Conservation (phyloP, 1,139 yeast genomes). For the Yamadazyma siamensis region DNA sequence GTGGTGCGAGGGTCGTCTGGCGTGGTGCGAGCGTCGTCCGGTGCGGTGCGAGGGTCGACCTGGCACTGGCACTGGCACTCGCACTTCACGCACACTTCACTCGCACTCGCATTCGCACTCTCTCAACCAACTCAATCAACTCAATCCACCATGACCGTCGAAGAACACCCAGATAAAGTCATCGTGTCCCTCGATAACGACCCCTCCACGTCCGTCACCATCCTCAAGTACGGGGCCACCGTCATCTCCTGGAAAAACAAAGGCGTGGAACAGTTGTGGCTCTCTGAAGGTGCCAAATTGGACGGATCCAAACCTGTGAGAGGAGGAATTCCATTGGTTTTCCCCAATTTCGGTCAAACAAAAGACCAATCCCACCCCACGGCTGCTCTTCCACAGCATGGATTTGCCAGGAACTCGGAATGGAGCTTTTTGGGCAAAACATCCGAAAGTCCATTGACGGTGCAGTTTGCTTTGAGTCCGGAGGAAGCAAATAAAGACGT, state of each 20-base stretch:
- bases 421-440: conserved; percentile 95
- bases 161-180: conserved; percentile 64
- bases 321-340: conserved; percentile 95
- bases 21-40: too few species aligned
- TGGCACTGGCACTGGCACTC: too few species aligned
- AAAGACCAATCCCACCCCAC: conserved; percentile 37
- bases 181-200: conserved; percentile 55
- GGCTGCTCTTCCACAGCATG: conserved; percentile 79
- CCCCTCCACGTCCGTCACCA: conserved; percentile 52
- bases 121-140: too few species aligned
- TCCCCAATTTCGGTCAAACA: conserved; percentile 88
- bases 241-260: conserved; percentile 72
- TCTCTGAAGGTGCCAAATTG: conserved; percentile 69
- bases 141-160: conserved; percentile 39
- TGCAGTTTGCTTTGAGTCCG: conserved; percentile 87
- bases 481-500: conserved; percentile 70
- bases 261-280: conserved; percentile 66
- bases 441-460: conserved; percentile 52
- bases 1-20: too few species aligned
- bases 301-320: conserved; percentile 93
- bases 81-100: too few species aligned
- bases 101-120: too few species aligned
- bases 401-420: conserved; percentile 82
- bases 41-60: too few species aligned
- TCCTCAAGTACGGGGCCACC: conserved; percentile 87